Base-by-base conservation (phyloP, 305 asterid species). In the Solanum hybrid region DNA sequence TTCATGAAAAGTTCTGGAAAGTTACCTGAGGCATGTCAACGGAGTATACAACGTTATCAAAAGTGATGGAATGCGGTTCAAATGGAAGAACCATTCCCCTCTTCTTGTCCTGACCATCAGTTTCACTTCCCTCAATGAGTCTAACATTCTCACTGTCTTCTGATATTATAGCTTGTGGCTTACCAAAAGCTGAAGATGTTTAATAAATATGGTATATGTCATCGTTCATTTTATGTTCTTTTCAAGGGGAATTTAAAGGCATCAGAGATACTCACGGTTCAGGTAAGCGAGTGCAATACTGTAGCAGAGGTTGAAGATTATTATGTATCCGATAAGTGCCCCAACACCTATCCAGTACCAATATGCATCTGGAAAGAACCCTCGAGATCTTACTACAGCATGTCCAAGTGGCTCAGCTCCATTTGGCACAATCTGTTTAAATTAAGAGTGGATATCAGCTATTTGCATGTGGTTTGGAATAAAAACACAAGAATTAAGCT, bases 271-370 rank as follows among this genome's bases (percentile, higher is more conserved):
- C 97, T 92, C 89, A 96, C 98, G 92, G 17, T 92, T 82, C 38
- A 96, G 96, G 90, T 24, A 93, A 17, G 93, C 89, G 3, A 96
- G 96, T 82, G 88, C 77, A 29, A 91, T 8, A 87, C 91, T 56
- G 87, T 80, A 92, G 51, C 89, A 8, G 84, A 92, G 0, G 90
- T 95, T 96, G 93, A 93, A 92, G 8, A 96, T 4, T 27, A 85
- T 34, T 12, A 90, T 37, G 91, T 92, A 96, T 42, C 95, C 98
- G 27, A 93, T 0, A 29, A 87, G 81, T 16, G 95, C 96, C 86
- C 90, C 96, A 4, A 89, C 40, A 73, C 97, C 97, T 17, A 95
- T 89, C 97, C 98, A 95, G 87, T 95, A 95, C 98, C 97, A 94
- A 86, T 92, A 87, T 64, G 93, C 22, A 2, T 94, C 35, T 27